phyloP scores from a whole-genome alignment of 2,329 filamentous ascomycete species.

The Claviceps digitariae region DNA sequence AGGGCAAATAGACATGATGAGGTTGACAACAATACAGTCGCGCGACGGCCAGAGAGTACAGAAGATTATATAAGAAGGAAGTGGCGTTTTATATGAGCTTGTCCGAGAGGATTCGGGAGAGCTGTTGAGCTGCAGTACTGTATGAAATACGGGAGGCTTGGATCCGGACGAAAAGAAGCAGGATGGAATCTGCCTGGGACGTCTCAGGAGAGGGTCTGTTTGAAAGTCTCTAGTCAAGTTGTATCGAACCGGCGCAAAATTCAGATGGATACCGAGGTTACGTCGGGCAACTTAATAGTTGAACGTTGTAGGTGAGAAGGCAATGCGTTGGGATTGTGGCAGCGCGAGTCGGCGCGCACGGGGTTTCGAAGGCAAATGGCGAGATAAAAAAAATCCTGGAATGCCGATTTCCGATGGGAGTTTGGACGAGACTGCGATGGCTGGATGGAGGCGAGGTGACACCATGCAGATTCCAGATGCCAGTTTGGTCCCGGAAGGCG shows the following conservation, averaged over 20 bases:
- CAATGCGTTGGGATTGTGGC: background rate
- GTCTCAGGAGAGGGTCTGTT: background rate
- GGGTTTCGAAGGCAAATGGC: background rate
- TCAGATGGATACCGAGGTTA: background rate
- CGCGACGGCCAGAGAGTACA: background rate
- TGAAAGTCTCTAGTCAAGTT: background rate
- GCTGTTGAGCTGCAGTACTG: background rate
- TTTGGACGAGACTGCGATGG: background rate
- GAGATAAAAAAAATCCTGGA: background rate
- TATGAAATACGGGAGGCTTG: background rate
- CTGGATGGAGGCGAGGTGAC: background rate
- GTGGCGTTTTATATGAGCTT: background rate
- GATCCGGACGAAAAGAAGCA: background rate
- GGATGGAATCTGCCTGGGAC: background rate
- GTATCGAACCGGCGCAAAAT: background rate
- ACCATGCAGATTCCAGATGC: background rate
- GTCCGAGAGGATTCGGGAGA: background rate
- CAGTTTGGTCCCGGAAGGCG: background rate
- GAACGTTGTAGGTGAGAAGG: background rate
- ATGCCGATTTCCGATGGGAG: background rate
- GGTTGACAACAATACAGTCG: background rate
- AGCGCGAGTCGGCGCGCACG: background rate
- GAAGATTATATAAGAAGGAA: background rate
- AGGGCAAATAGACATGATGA: conserved; percentile 11
- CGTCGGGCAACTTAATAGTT: background rate